Percentiles rank a stretch among this genome's conserved stretches.
These are phyloP conservation scores for Tetragonia tetragonoides DNA, from an alignment of 148 eudicot species.

Conservation along the genomic window DNA sequence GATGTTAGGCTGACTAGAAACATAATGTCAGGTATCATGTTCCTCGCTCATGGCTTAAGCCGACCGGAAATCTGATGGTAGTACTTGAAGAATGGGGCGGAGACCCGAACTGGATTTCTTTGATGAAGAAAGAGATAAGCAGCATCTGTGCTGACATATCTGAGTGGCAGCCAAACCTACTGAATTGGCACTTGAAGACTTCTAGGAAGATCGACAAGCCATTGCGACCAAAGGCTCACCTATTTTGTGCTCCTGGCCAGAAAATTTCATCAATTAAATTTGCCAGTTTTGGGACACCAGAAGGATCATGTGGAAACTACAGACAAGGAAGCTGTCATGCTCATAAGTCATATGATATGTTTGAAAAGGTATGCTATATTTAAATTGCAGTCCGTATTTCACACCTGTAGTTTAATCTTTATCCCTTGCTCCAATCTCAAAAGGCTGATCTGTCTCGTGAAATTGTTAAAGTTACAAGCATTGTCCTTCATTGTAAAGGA, in stretches of 20 bases:
- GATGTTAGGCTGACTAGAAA: conserved; percentile 4
- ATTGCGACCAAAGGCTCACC: conserved; percentile 70
- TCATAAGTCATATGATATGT: conserved; percentile 58
- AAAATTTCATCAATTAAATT: conserved; percentile 64
- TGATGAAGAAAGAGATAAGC: conserved; percentile 61
- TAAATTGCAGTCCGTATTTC: neutral
- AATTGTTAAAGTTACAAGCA: neutral
- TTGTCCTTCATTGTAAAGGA: too few species aligned
- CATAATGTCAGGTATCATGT: conserved; percentile 73
- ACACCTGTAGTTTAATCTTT: neutral
- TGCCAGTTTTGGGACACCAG: conserved; percentile 84
- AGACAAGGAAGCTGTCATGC: conserved; percentile 77
- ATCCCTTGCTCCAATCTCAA: neutral
- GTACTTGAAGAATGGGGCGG: conserved; percentile 86
- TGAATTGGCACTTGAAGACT: conserved; percentile 54
- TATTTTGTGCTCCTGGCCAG: conserved; percentile 63
- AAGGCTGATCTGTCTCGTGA: neutral
- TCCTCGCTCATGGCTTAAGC: conserved; percentile 83
- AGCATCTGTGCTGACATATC: conserved; percentile 61
- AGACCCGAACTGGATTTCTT: conserved; percentile 61
- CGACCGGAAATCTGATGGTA: conserved; percentile 66
- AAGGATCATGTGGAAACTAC: conserved; percentile 69
- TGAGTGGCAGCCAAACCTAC: conserved; percentile 68
- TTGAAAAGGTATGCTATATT: conserved; percentile 51
- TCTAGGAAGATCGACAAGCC: conserved; percentile 56